Conservation (phyloP, 2,329 filamentous ascomycete genomes). For the Pseudocercospora crystallina region DNA sequence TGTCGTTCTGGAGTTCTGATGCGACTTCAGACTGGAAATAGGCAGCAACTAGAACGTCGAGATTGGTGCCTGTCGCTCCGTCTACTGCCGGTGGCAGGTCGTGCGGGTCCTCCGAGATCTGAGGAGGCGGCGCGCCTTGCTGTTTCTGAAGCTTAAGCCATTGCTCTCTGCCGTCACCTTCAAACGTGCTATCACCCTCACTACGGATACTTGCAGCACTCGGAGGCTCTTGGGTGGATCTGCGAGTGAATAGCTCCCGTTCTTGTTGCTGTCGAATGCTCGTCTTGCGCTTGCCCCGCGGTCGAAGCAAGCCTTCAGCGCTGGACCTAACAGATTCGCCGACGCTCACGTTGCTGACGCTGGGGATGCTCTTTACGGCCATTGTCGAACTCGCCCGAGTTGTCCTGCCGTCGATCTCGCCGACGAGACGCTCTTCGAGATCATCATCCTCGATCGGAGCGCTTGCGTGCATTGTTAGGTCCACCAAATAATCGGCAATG, state of each 20-base stretch:
- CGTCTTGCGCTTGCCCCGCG: slow-evolving; percentile 68
- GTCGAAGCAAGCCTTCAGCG: slow-evolving; percentile 53
- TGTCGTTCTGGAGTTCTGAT: slow-evolving; percentile 71
- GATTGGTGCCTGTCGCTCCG: slow-evolving; percentile 66
- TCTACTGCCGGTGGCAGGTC: slow-evolving; percentile 26
- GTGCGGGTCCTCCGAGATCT: slow-evolving; percentile 55
- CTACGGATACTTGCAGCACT: slow-evolving; percentile 52
- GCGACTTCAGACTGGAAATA: slow-evolving; percentile 80
- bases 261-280: slow-evolving; percentile 87
- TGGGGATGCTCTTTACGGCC: slow-evolving; percentile 87
- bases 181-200: slow-evolving; percentile 52
- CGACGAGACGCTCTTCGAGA: slow-evolving; percentile 54
- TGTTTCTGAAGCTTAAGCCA: slow-evolving; percentile 62
- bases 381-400: slow-evolving; percentile 82
- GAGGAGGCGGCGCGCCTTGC: slow-evolving; percentile 49
- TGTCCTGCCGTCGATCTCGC: slow-evolving; percentile 62
- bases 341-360: slow-evolving; percentile 72
- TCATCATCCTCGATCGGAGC: slow-evolving; percentile 55
- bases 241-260: slow-evolving; percentile 82
- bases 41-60: slow-evolving; percentile 75
- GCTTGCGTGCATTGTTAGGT: slow-evolving; percentile 94
- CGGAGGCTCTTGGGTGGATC: slow-evolving; percentile 57
- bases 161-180: slow-evolving; percentile 49
- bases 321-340: slow-evolving; percentile 54
- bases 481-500: slow-evolving; percentile 95